Percentiles rank a stretch among this genome's conserved stretches.
These are phyloP conservation scores for Grigorovia jiainica DNA, from an alignment of 805 yeast genomes.

Conservation along the genomic window DNA sequence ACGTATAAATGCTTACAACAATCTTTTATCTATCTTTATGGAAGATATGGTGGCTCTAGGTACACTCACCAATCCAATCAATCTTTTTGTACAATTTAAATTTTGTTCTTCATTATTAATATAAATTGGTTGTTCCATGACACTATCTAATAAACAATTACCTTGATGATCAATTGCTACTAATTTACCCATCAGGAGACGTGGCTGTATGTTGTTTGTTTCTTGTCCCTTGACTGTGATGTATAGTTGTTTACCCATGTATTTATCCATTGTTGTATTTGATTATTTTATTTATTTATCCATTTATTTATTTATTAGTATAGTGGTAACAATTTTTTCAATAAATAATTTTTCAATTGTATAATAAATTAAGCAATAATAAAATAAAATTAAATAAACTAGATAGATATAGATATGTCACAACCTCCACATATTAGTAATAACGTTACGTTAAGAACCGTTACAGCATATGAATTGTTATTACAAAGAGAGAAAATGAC, in stretches of 20 bases:
- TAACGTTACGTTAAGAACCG: slow-evolving; percentile 21
- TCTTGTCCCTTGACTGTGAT: slow-evolving; percentile 27
- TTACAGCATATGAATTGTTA: slow-evolving; percentile 24
- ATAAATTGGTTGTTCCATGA: slow-evolving; percentile 26
- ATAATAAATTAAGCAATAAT: background rate
- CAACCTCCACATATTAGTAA: slow-evolving; percentile 4
- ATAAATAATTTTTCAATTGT: background rate
- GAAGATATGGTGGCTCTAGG: slow-evolving; percentile 33
- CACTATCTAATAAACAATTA: slow-evolving; percentile 34
- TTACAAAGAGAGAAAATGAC: slow-evolving; percentile 22
- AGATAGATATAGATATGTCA: background rate
- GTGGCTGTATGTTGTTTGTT: slow-evolving; percentile 8
- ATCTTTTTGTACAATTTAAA: slow-evolving; percentile 24
- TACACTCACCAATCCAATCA: slow-evolving; percentile 46
- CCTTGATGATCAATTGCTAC: slow-evolving; percentile 38
- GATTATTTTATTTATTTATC: background rate
- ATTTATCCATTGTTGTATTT: slow-evolving; percentile 7
- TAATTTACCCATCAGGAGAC: slow-evolving; percentile 30
- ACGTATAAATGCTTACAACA: background rate
- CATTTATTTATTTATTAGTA: background rate
- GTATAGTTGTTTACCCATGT: slow-evolving; percentile 27
- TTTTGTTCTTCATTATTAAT: too few relatives aligned
- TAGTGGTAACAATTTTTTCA: background rate
- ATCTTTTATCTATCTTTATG: slow-evolving; percentile 9
- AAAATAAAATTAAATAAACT: background rate